phyloP scores from a whole-genome alignment of 805 yeast genomes.

The Ogataea parapolymorpha region DNA sequence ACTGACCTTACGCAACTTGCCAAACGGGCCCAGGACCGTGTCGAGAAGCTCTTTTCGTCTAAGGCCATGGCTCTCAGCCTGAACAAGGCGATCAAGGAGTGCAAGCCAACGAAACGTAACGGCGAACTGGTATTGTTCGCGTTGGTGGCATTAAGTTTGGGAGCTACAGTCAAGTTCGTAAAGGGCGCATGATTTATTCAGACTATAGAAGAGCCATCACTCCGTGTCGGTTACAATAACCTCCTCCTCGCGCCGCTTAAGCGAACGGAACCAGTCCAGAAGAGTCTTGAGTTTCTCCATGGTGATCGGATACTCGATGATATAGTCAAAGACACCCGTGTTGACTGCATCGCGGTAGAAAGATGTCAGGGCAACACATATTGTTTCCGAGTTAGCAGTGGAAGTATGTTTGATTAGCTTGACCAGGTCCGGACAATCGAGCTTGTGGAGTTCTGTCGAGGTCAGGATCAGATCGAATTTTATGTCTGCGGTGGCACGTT shows the following conservation, averaged over 20 bases:
- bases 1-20: constrained; percentile 10
- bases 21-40: constrained; percentile 34
- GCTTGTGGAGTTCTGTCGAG: constrained; percentile 63
- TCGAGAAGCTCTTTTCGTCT: constrained; percentile 40
- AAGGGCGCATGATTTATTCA: background rate
- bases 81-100: constrained; percentile 14
- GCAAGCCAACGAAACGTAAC: constrained; percentile 9
- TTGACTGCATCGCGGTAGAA: constrained; percentile 63
- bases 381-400: constrained; percentile 74
- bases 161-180: background rate
- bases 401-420: constrained; percentile 72
- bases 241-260: constrained; percentile 27
- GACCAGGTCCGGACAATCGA: constrained; percentile 73
- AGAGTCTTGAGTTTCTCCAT: constrained; percentile 31
- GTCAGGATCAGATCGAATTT: constrained; percentile 82
- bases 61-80: constrained; percentile 38
- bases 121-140: background rate
- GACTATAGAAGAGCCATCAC: constrained; percentile 6
- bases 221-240: constrained; percentile 35
- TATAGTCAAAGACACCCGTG: constrained; percentile 57
- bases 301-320: constrained; percentile 69
- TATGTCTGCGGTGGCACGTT: constrained; percentile 78
- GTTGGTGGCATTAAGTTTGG: constrained; percentile 2
- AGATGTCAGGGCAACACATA: constrained; percentile 72
- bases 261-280: constrained; percentile 26